Evolutionary conservation across 2,329 filamentous ascomycete genomes (phyloP).

Genomic region (Shiraia bambusicola): DNA sequence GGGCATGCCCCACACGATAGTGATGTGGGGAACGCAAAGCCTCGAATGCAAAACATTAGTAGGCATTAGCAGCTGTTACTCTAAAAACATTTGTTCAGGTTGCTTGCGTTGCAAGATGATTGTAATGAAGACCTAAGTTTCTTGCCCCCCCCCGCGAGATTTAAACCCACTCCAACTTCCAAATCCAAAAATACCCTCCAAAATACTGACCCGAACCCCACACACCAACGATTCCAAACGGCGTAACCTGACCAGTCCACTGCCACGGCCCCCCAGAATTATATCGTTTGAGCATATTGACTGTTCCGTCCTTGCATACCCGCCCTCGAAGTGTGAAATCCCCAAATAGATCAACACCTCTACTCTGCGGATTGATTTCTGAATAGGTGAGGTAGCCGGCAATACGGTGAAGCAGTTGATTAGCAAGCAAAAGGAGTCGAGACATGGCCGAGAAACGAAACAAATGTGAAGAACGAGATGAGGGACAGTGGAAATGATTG

Average conservation of each 20-base stretch:
- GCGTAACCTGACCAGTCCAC: conserved; percentile 21
- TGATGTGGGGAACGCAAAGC: conserved; percentile 4
- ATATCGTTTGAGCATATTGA: conserved; percentile 20
- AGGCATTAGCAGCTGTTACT: too few species aligned
- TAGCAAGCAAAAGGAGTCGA: conserved; percentile 12
- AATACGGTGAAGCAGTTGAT: conserved; percentile 24
- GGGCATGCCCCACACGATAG: conserved; percentile 3
- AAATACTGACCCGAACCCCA: conserved; percentile 16
- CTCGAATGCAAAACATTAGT: too few species aligned
- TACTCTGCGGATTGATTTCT: conserved; percentile 11
- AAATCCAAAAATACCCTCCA: conserved; percentile 32
- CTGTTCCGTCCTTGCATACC: conserved; percentile 15
- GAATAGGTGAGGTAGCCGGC: conserved; percentile 21
- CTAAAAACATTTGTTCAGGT: too few species aligned
- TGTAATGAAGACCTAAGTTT: too few species aligned
- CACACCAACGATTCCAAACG: conserved; percentile 27
- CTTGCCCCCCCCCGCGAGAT: too few species aligned
- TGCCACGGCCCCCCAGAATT: conserved; percentile 9
- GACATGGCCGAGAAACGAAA: too few species aligned
- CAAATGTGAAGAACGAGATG: too few species aligned
- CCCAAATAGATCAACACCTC: conserved; percentile 17
- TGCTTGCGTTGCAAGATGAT: too few species aligned
- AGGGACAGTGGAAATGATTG: too few species aligned
- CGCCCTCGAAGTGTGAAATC: conserved; percentile 17
- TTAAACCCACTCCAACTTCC: conserved; percentile 26